Percentiles rank a stretch among this genome's conserved stretches.
These are phyloP conservation scores for Daldinia concentrica DNA, from an alignment of 495 filamentous ascomycete genomes.

Conservation along the genomic window DNA sequence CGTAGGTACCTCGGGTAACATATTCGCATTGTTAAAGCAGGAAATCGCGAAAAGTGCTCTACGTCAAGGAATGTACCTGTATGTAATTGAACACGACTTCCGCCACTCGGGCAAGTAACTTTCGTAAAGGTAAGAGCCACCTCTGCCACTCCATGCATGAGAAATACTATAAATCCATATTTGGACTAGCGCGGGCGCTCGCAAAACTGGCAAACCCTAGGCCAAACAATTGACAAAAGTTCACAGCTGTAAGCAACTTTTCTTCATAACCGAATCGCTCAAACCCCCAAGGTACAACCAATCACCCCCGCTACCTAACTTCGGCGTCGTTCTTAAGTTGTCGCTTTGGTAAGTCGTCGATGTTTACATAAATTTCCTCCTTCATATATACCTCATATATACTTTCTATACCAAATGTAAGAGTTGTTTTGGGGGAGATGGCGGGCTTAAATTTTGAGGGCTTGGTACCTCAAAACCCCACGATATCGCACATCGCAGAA, in stretches of 20 bases:
- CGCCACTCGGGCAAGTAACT: too few species aligned
- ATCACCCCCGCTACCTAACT: slow-evolving; percentile 41
- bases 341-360: slow-evolving; percentile 23
- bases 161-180: slow-evolving; percentile 31
- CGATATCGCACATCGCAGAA: slow-evolving; percentile 24
- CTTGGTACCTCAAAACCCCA: slow-evolving; percentile 1
- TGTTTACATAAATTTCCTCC: neutral
- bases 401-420: neutral
- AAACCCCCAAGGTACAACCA: slow-evolving; percentile 36
- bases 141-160: neutral
- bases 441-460: neutral
- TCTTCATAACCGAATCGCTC: slow-evolving; percentile 38
- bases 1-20: too few species aligned
- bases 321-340: slow-evolving; percentile 20
- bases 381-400: neutral
- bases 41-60: too few species aligned
- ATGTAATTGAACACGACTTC: neutral
- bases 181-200: slow-evolving; percentile 23
- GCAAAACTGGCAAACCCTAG: slow-evolving; percentile 32
- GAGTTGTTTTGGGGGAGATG: neutral
- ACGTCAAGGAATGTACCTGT: neutral
- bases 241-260: slow-evolving; percentile 34
- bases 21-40: too few species aligned
- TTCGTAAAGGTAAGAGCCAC: neutral
- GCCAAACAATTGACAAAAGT: slow-evolving; percentile 38